Evolutionary conservation across 805 yeast species (phyloP).

Genomic region (Vanderwaltozyma tropicalis): DNA sequence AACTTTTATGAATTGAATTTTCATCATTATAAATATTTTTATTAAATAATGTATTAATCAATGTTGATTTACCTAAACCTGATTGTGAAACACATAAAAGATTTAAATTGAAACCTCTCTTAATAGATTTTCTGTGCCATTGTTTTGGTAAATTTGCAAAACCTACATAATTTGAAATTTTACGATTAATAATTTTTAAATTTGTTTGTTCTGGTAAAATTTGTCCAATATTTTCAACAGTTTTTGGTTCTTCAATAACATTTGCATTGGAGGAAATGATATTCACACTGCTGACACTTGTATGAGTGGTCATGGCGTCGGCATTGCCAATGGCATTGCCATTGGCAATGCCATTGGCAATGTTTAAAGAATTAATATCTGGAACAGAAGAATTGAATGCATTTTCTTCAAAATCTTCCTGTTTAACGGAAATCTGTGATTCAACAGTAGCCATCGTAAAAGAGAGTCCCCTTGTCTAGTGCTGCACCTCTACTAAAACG

Average conservation of each 20-base stretch:
- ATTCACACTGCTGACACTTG: not conserved
- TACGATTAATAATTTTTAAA: conserved; percentile 61
- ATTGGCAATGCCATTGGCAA: no score
- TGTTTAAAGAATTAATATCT: not conserved
- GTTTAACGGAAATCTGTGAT: conserved; percentile 1
- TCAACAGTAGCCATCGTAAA: not conserved
- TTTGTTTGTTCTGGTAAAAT: conserved; percentile 31
- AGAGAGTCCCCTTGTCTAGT: no score
- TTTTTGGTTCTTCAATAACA: no score
- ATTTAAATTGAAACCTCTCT: conserved; percentile 82
- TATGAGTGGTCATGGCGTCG: no score
- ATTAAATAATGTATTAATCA: conserved; percentile 83
- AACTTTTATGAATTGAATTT: not conserved
- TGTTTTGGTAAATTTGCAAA: conserved; percentile 96
- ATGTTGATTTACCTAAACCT: conserved; percentile 88
- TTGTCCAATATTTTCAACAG: conserved; percentile 7
- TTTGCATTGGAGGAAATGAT: not conserved
- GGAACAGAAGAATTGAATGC: not conserved
- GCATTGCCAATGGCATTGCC: no score
- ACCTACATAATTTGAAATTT: conserved; percentile 87
- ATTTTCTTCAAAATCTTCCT: conserved; percentile 1
- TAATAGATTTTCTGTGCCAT: conserved; percentile 91
- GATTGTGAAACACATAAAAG: conserved; percentile 83
- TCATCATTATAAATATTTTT: conserved; percentile 37
- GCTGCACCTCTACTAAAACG: no score